These are phyloP conservation scores for Diaporthe destruens DNA, from an alignment of 2,329 filamentous ascomycete genomes.

Conservation along the genomic window DNA sequence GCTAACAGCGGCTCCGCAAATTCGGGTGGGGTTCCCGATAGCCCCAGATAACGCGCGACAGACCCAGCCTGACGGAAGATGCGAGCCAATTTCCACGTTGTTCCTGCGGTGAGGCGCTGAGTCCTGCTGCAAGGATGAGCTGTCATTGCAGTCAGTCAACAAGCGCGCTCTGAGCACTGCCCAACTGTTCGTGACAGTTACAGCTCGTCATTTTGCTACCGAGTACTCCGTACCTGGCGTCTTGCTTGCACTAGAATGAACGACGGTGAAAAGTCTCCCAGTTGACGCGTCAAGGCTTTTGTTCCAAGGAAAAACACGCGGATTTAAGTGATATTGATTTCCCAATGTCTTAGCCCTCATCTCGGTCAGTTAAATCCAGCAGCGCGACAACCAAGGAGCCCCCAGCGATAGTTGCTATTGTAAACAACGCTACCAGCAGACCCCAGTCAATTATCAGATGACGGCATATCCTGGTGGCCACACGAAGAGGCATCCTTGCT, in stretches of 20 bases:
- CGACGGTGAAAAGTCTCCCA: not conserved
- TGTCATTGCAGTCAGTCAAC: constrained; percentile 26
- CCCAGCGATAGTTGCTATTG: constrained; percentile 20
- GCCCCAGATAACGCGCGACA: constrained; percentile 31
- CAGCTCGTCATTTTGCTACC: not conserved
- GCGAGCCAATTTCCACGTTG: constrained; percentile 33
- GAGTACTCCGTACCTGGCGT: too few species aligned
- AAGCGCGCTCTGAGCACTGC: not conserved
- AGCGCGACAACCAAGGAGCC: constrained; percentile 28
- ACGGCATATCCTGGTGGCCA: constrained; percentile 28
- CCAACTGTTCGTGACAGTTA: constrained; percentile 3
- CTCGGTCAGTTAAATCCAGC: constrained; percentile 2
- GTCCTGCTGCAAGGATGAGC: constrained; percentile 35
- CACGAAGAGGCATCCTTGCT: constrained; percentile 14
- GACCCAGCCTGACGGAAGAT: constrained; percentile 29
- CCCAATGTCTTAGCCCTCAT: constrained; percentile 17
- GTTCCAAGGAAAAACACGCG: constrained; percentile 24
- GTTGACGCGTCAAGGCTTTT: not conserved
- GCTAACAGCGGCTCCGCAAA: constrained; percentile 36
- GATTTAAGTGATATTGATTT: constrained; percentile 19
- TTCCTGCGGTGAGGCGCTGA: constrained; percentile 31
- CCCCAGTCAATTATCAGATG: constrained; percentile 20
- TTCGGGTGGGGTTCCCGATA: constrained; percentile 23
- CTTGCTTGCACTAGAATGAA: not conserved
- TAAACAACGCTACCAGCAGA: constrained; percentile 14